Conservation (phyloP, 257 asterid species). For the Solanum gandarillasii region DNA sequence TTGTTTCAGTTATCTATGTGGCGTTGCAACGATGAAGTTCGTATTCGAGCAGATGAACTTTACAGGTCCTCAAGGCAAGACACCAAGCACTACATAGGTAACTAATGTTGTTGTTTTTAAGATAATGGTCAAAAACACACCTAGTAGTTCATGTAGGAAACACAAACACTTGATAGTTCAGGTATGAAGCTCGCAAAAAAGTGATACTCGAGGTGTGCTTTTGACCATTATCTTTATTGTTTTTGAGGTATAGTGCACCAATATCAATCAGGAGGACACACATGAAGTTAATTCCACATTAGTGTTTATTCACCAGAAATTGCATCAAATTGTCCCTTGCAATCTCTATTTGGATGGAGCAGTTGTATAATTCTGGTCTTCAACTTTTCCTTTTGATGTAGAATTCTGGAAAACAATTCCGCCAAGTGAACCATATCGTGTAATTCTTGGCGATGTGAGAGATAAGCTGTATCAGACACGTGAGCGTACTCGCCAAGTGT, state of each 20-base stretch:
- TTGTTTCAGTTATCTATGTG: constrained; percentile 37
- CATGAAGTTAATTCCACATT: background rate
- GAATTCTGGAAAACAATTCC: constrained; percentile 44
- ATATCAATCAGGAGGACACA: background rate
- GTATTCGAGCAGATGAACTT: constrained; percentile 24
- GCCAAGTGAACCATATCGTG: constrained; percentile 41
- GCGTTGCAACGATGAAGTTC: constrained; percentile 46
- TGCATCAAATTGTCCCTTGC: background rate
- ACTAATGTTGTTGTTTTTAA: background rate
- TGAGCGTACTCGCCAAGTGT: constrained; percentile 37
- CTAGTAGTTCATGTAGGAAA: background rate
- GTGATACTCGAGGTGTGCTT: background rate
- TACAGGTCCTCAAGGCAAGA: constrained; percentile 23
- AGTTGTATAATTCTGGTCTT: background rate
- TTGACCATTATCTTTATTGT: background rate
- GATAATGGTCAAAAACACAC: background rate
- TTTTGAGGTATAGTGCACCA: background rate
- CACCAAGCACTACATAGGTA: constrained; percentile 41
- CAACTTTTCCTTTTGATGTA: constrained; percentile 3
- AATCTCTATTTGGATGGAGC: background rate
- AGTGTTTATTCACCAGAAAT: background rate
- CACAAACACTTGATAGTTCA: background rate
- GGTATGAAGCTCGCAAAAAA: background rate
- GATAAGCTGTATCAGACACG: constrained; percentile 43
- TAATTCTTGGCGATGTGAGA: constrained; percentile 37